Conservation (phyloP, 2,329 filamentous ascomycete genomes). For the Aspergillus novofumigatus region DNA sequence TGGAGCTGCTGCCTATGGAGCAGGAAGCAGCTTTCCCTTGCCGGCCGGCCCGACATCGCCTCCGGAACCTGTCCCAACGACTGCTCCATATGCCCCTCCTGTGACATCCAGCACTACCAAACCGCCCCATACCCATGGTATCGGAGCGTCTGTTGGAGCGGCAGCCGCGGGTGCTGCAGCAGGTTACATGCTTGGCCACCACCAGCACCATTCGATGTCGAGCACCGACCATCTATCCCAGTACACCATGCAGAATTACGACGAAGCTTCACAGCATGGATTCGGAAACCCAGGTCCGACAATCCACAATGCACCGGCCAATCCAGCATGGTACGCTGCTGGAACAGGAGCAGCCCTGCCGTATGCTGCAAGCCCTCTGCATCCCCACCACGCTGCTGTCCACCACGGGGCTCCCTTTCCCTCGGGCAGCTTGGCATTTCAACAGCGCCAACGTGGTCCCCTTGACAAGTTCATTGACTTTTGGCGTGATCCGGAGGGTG, state of each 20-base stretch:
- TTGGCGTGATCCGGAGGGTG: slow-evolving; percentile 62
- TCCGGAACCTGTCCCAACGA: slow-evolving; percentile 12
- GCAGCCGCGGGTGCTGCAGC: slow-evolving; percentile 40
- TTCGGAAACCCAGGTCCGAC: slow-evolving; percentile 10
- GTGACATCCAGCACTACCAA: slow-evolving; percentile 13
- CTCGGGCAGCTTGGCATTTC: slow-evolving; percentile 42
- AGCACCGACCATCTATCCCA: slow-evolving; percentile 26
- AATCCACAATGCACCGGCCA: slow-evolving; percentile 6
- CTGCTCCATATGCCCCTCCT: slow-evolving; percentile 18
- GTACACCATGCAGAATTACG: slow-evolving; percentile 30
- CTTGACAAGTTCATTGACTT: slow-evolving; percentile 55
- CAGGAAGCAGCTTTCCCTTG: slow-evolving; percentile 32
- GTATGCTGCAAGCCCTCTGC: slow-evolving; percentile 35
- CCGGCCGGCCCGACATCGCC: slow-evolving; percentile 18
- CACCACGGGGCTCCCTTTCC: slow-evolving; percentile 25
- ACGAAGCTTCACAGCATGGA: slow-evolving; percentile 16
- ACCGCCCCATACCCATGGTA: slow-evolving; percentile 28
- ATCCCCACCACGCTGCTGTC: slow-evolving; percentile 28
- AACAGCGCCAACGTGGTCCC: slow-evolving; percentile 54
- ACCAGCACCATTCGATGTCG: slow-evolving; percentile 32
- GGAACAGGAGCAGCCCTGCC: slow-evolving; percentile 29
- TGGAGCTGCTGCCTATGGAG: slow-evolving; percentile 39
- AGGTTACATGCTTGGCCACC: slow-evolving; percentile 38
- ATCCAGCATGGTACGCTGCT: slow-evolving; percentile 8
- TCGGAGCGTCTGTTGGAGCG: slow-evolving; percentile 33